phyloP scores from a whole-genome alignment of 257 asterid genomes.

The Solanum neorickii region DNA sequence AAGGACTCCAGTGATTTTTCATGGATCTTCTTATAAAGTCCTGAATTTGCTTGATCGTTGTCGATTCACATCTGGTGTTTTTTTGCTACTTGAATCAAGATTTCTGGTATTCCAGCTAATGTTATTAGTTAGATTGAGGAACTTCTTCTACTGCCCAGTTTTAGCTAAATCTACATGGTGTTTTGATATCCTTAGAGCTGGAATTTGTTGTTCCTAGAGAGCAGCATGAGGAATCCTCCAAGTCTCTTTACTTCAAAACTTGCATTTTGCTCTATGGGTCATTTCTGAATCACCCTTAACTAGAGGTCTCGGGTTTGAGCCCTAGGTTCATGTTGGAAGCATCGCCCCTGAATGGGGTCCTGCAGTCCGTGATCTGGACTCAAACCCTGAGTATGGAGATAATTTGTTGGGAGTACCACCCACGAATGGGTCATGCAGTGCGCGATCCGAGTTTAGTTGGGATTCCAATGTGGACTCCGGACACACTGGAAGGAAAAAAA shows the following conservation, averaged over 20 bases:
- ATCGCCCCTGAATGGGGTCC: not conserved
- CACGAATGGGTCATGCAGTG: no score
- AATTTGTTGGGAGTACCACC: no score
- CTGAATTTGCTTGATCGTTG: not conserved
- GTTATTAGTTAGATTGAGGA: not conserved
- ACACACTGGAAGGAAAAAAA: no score
- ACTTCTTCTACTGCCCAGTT: not conserved
- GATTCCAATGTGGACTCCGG: no score
- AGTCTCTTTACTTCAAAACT: not conserved
- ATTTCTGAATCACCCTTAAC: not conserved
- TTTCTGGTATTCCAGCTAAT: not conserved
- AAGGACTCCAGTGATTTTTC: not conserved
- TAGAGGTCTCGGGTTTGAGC: not conserved
- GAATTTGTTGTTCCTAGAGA: not conserved
- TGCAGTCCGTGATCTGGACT: no score
- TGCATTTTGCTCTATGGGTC: not conserved
- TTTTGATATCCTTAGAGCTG: not conserved
- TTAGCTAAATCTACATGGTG: not conserved
- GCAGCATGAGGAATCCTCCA: not conserved
- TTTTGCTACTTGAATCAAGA: not conserved
- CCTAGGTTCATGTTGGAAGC: not conserved
- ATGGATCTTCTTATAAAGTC: not conserved
- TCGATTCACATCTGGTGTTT: not conserved
- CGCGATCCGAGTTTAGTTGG: rapidly evolving
- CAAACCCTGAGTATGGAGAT: no score